Evolutionary conservation across 2,329 filamentous ascomycete genomes (phyloP).

Genomic region (Coniochaeta prunicola): DNA sequence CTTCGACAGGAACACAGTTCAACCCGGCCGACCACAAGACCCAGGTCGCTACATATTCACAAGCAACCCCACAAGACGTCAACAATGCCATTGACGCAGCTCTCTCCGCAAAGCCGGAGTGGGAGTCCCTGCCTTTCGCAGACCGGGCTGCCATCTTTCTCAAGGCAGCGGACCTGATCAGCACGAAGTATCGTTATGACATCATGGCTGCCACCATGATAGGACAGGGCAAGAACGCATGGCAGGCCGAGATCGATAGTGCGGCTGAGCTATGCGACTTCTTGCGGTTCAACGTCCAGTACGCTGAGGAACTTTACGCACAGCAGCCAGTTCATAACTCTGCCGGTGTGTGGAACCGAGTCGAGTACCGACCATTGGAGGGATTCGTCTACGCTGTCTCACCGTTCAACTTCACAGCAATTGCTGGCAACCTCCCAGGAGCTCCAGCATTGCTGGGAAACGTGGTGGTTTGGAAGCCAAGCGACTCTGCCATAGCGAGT

Average conservation of each 20-base stretch:
- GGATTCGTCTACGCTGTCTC: conserved; percentile 93
- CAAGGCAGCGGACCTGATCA: conserved; percentile 87
- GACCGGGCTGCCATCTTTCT: conserved; percentile 91
- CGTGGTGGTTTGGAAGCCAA: conserved; percentile 96
- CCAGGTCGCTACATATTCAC: conserved; percentile 76
- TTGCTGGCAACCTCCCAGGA: conserved; percentile 77
- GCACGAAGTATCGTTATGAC: conserved; percentile 91
- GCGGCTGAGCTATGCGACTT: conserved; percentile 92
- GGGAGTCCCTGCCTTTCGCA: conserved; percentile 81
- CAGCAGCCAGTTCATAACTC: conserved; percentile 82
- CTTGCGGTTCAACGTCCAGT: conserved; percentile 88
- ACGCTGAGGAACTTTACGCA: conserved; percentile 83
- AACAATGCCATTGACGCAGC: conserved; percentile 74
- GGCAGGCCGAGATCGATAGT: conserved; percentile 98
- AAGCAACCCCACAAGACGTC: conserved; percentile 71
- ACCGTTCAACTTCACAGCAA: conserved; percentile 96
- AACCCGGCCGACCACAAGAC: conserved; percentile 77
- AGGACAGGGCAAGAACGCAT: conserved; percentile 96
- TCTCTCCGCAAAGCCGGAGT: conserved; percentile 75
- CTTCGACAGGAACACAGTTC: conserved; percentile 60
- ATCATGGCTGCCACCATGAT: conserved; percentile 95
- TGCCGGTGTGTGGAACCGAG: conserved; percentile 81
- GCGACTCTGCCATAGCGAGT: conserved; percentile 77
- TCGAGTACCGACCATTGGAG: conserved; percentile 84
- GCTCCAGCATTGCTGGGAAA: conserved; percentile 87